Percentiles rank a stretch among this genome's conserved stretches.
Conservation (phyloP, 257 asterid genomes). For the Lycium barbarum region DNA sequence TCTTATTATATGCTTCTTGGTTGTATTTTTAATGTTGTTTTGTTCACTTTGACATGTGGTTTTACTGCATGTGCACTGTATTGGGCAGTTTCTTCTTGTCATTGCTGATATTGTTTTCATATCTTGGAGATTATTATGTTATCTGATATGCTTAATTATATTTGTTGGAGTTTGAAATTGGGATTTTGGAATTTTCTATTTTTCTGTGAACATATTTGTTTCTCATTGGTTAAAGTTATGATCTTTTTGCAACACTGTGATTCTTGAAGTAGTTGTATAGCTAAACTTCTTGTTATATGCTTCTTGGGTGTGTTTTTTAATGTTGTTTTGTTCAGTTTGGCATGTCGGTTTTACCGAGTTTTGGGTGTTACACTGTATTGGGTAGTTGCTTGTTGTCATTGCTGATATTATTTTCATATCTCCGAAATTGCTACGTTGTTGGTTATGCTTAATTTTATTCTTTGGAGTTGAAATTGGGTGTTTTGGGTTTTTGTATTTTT, state of each 20-base stretch:
- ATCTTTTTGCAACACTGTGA: conserved; percentile 19
- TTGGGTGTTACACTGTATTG: neutral
- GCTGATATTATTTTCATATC: conserved; percentile 4
- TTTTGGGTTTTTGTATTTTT: neutral
- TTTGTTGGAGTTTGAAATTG: neutral
- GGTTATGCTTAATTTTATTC: conserved; percentile 22
- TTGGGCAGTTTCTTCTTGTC: conserved; percentile 30
- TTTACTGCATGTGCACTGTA: conserved; percentile 5
- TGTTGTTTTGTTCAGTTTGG: conserved; percentile 26
- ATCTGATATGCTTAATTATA: conserved; percentile 16
- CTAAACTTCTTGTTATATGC: conserved; percentile 5
- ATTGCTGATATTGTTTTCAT: neutral
- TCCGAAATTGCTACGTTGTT: conserved; percentile 17
- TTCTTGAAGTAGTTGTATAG: neutral
- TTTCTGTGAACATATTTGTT: neutral
- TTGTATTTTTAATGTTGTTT: too few relatives aligned
- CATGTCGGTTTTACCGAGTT: neutral
- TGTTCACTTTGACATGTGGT: too few relatives aligned
- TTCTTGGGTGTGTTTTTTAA: conserved; percentile 3
- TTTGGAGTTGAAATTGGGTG: neutral
- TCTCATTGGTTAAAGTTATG: neutral
- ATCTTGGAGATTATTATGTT: conserved; percentile 21
- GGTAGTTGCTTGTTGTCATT: conserved; percentile 27
- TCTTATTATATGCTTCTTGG: neutral
- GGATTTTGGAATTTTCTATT: neutral